A percentile compares a stretch with the other conserved stretches of the same genome.
These are phyloP conservation scores for Sambucus nigra DNA, from an alignment of 129 eudicot species.

Conservation along the genomic window DNA sequence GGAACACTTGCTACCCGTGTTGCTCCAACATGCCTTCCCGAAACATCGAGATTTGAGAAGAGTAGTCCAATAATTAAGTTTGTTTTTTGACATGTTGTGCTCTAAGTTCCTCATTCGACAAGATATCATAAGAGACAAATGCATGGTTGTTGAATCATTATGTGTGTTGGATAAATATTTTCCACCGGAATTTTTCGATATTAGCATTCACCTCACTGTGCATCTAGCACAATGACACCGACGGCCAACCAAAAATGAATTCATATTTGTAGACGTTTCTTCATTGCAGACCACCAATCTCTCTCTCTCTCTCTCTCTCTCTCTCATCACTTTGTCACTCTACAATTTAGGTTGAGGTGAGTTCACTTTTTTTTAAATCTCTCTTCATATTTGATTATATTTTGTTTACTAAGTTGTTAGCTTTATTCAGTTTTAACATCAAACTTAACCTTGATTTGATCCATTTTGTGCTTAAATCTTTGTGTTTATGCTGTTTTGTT, in stretches of 20 bases:
- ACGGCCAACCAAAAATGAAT: slow-evolving; percentile 57
- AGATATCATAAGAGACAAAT: no score
- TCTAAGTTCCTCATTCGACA: no score
- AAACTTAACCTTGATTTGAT: background rate
- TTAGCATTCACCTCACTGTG: no score
- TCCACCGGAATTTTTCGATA: no score
- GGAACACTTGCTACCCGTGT: no score
- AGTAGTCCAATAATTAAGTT: no score
- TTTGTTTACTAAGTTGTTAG: slow-evolving; percentile 3
- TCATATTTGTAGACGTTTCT: slow-evolving; percentile 27
- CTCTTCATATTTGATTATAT: slow-evolving; percentile 8
- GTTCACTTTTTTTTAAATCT: slow-evolving; percentile 5
- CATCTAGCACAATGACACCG: slow-evolving; percentile 49
- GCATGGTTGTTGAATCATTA: no score
- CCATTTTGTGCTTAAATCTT: background rate
- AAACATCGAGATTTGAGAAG: no score
- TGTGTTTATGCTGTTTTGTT: background rate
- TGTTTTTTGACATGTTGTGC: no score
- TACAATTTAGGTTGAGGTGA: slow-evolving; percentile 20
- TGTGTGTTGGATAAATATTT: no score
- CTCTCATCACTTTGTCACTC: slow-evolving; percentile 22
- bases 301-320: slow-evolving; percentile 22
- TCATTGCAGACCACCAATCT: slow-evolving; percentile 29
- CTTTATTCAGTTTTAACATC: background rate
- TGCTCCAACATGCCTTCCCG: no score